Evolutionary conservation across 1,284 basidiomycete genomes (phyloP).

Genomic region (Agaricales sp.): DNA sequence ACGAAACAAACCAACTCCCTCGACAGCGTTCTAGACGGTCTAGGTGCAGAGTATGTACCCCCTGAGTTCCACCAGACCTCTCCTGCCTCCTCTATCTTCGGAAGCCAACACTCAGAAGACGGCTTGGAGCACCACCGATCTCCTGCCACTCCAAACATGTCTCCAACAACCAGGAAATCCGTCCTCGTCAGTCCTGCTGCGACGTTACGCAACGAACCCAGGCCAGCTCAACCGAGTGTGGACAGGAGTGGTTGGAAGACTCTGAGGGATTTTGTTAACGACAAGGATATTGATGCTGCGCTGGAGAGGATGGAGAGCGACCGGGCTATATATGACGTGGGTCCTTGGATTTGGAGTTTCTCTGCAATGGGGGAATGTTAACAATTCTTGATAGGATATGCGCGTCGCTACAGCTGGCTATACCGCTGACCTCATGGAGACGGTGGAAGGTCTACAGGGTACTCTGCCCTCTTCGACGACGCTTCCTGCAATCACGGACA

Average conservation of each 20-base stretch:
- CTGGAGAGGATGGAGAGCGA: slow-evolving; percentile 64
- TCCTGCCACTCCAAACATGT: slow-evolving; percentile 13
- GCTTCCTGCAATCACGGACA: slow-evolving; percentile 32
- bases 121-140: slow-evolving; percentile 19
- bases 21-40: slow-evolving; percentile 58
- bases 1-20: slow-evolving; percentile 47
- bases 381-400: slow-evolving; percentile 6
- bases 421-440: slow-evolving; percentile 46
- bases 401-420: slow-evolving; percentile 37
- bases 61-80: slow-evolving; percentile 63
- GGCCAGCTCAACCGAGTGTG: slow-evolving; percentile 13
- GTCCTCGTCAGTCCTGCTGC: slow-evolving; percentile 30
- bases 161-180: not conserved
- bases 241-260: slow-evolving; percentile 68
- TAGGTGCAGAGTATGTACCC: slow-evolving; percentile 61
- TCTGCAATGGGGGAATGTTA: too few relatives aligned
- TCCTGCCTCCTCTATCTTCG: slow-evolving; percentile 62
- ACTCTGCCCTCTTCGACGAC: slow-evolving; percentile 33
- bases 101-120: slow-evolving; percentile 54
- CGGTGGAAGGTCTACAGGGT: slow-evolving; percentile 43
- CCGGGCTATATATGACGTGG: slow-evolving; percentile 52
- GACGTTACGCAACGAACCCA: slow-evolving; percentile 30
- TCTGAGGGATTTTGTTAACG: slow-evolving; percentile 72
- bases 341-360: slow-evolving; percentile 15
- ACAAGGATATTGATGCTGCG: slow-evolving; percentile 64